These are phyloP conservation scores for Lobosporangium transversale DNA, from an alignment of 192 early-diverging fungal genomes.

Conservation along the genomic window DNA sequence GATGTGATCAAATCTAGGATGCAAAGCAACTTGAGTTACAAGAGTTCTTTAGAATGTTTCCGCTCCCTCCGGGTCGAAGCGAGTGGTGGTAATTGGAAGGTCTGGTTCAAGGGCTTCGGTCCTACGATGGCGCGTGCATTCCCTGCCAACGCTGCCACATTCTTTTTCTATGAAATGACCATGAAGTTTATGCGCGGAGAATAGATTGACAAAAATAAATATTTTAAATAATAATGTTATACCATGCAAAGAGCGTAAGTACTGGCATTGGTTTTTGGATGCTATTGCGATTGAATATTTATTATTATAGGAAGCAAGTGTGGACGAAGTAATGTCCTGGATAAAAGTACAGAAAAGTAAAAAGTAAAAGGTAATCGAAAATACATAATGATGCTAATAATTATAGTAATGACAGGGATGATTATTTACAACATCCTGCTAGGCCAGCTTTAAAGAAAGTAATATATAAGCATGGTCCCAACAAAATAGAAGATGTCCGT, in stretches of 20 bases:
- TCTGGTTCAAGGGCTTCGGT: constrained; percentile 85
- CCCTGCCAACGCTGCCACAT: constrained; percentile 87
- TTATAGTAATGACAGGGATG: constrained; percentile 6
- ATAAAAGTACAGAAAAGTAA: neutral
- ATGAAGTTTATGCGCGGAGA: constrained; percentile 60
- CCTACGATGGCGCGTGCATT: constrained; percentile 85
- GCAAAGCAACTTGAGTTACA: constrained; percentile 68
- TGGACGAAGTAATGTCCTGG: too few relatives aligned
- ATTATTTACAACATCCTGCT: constrained; percentile 37
- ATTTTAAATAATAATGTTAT: too few relatives aligned
- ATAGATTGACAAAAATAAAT: too few relatives aligned
- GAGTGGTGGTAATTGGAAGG: constrained; percentile 61
- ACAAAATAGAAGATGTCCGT: constrained; percentile 6
- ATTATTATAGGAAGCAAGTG: too few relatives aligned
- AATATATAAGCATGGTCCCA: too few relatives aligned
- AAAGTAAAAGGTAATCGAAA: constrained; percentile 4
- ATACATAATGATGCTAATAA: constrained; percentile 3
- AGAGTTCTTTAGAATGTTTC: constrained; percentile 43
- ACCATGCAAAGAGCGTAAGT: too few relatives aligned
- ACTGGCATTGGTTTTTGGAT: too few relatives aligned
- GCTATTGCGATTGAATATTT: too few relatives aligned
- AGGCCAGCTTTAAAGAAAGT: too few relatives aligned
- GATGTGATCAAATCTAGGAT: constrained; percentile 88
- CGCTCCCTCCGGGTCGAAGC: constrained; percentile 62
- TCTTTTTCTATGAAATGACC: constrained; percentile 75